These are phyloP conservation scores for Neoscytalidium dimidiatum DNA, from an alignment of 2,329 filamentous ascomycete genomes.

Conservation along the genomic window DNA sequence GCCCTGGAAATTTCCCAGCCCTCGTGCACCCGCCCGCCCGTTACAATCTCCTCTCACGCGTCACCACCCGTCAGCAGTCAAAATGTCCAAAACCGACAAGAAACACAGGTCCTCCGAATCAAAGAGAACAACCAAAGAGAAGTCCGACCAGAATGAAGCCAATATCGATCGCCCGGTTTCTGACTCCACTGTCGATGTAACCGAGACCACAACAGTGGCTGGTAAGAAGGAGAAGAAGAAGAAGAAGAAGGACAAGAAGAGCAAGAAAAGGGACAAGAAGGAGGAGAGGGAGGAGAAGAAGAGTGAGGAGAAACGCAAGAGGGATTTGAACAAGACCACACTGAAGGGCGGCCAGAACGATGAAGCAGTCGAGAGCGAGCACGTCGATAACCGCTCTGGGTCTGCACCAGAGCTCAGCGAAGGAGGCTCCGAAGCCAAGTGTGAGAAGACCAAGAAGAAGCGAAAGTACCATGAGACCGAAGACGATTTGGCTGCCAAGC, in stretches of 20 bases:
- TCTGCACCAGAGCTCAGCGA: not conserved
- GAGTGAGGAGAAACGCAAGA: constrained; percentile 35
- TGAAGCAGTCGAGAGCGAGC: not conserved
- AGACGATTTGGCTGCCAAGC: constrained; percentile 5
- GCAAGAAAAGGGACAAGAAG: not conserved
- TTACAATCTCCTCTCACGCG: not conserved
- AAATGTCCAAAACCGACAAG: constrained; percentile 19
- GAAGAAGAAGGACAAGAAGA: not conserved
- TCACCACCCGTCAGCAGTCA: too few species aligned
- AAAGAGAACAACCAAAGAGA: constrained; percentile 3
- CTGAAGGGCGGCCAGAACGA: not conserved
- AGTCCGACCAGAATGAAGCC: not conserved
- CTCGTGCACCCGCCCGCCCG: not conserved
- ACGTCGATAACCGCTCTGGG: not conserved
- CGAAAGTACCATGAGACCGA: constrained; percentile 20
- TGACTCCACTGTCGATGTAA: not conserved
- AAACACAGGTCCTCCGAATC: constrained; percentile 27
- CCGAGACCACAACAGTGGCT: not conserved
- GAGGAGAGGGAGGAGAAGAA: constrained; percentile 20
- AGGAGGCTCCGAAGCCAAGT: not conserved
- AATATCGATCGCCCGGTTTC: not conserved
- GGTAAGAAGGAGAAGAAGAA: not conserved
- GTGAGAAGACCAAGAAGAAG: constrained; percentile 23
- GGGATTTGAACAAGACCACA: constrained; percentile 36
- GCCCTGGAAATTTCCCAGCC: constrained; percentile 8